These are phyloP conservation scores for Bifiguratus adelaidae DNA, from an alignment of 192 early-diverging fungal genomes.

Conservation along the genomic window DNA sequence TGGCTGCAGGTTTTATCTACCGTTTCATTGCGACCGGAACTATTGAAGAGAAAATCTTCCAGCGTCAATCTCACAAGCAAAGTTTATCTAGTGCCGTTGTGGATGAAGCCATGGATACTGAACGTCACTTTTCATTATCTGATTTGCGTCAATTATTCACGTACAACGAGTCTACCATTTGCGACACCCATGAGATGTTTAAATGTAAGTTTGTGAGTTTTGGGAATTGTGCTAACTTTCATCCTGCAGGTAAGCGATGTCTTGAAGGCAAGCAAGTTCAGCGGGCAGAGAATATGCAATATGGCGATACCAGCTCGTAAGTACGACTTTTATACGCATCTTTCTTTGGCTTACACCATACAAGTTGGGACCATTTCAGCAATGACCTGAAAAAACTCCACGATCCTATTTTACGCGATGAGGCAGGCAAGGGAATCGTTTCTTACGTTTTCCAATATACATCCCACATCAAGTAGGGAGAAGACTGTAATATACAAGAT, in stretches of 20 bases:
- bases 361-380: slow-evolving; percentile 72
- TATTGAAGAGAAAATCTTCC: slow-evolving; percentile 99
- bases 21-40: slow-evolving; percentile 96
- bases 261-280: slow-evolving; percentile 71
- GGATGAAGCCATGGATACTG: slow-evolving; percentile 86
- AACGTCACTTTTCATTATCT: slow-evolving; percentile 89
- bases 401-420: slow-evolving; percentile 49
- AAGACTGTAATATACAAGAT: too few relatives aligned
- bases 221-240: background rate
- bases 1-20: slow-evolving; percentile 83
- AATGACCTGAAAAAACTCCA: slow-evolving; percentile 40
- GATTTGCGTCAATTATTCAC: slow-evolving; percentile 85
- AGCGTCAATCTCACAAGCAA: slow-evolving; percentile 78
- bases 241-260: slow-evolving; percentile 47
- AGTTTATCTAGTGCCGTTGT: slow-evolving; percentile 90
- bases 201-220: slow-evolving; percentile 56
- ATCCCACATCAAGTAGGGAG: too few relatives aligned
- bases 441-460: slow-evolving; percentile 79
- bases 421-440: slow-evolving; percentile 44
- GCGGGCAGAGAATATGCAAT: slow-evolving; percentile 49
- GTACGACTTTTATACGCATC: slow-evolving; percentile 1
- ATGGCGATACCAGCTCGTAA: slow-evolving; percentile 63
- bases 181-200: slow-evolving; percentile 96
- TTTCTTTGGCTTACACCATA: too few relatives aligned
- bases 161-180: slow-evolving; percentile 53